Evolutionary conservation across 73 alveolate genomes (phyloP), one percentile per base, ranked within the genome.

Genomic region (Urostyla sp.): DNA sequence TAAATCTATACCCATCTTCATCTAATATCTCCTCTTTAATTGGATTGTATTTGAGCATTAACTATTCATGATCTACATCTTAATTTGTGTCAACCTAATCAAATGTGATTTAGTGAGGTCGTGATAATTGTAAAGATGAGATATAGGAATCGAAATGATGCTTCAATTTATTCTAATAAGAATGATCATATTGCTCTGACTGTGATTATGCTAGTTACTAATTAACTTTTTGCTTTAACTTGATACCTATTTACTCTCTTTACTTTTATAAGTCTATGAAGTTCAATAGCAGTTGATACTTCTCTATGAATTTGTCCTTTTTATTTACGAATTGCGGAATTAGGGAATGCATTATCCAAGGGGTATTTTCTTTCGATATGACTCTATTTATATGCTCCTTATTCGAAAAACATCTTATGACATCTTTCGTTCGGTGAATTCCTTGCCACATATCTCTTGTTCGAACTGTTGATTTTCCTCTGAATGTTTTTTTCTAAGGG

Each of bases 391-490:
- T 40, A 43, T 63, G 79, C 79, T 63, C 79, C 5, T 63, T 37
- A 5, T 63, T 5, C 2, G 79, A 43, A 10, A 63, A 13, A 32
- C 79, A 63, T 40, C 44, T 63, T 3, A 63, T 60, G 11, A 63
- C 60, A 23, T 63, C 79, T 63, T 63, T 13, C 23, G 79, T 63
- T 34, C 79, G 11, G 23, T 63, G 79, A 1, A 63, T 63, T 13
- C 79, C 79, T 27, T 57, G 61, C 79, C 79, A 63, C 61, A 63
- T 34, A 63, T 63, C 79, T 30, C 79, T 35, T 37, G 79, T 63
- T 43, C 79, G 37, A 5, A 63, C n/a, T n/a, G n/a, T n/a, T n/a
- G n/a, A n/a, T n/a, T n/a, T n/a, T n/a, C n/a, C n/a, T n/a, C n/a
- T n/a, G n/a, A n/a, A n/a, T n/a, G n/a, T n/a, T n/a, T n/a, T n/a